phyloP scores from a whole-genome alignment of 306 rosid genomes.

The Gastrolobium bilobum region DNA sequence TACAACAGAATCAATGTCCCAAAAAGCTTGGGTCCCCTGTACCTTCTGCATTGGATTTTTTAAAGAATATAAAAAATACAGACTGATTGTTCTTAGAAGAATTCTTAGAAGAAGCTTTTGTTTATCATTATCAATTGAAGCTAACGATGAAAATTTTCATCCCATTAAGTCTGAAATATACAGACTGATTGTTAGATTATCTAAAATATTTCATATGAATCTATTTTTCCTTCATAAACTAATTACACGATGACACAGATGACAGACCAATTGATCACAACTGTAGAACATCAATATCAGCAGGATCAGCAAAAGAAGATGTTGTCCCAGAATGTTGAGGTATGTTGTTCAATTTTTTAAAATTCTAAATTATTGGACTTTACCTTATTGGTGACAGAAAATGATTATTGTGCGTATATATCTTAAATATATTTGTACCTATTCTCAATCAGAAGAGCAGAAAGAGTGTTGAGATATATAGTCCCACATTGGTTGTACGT shows the following conservation, averaged over 20 bases:
- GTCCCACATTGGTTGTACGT: too few species aligned
- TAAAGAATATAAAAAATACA: too few species aligned
- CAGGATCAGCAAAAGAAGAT: slow-evolving; percentile 47
- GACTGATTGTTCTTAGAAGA: too few species aligned
- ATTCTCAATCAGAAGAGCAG: slow-evolving; percentile 45
- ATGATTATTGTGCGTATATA: neutral
- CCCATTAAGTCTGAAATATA: slow-evolving; percentile 2
- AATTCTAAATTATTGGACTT: slow-evolving; percentile 36
- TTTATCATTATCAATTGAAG: slow-evolving; percentile 33
- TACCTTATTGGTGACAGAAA: slow-evolving; percentile 24
- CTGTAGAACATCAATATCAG: slow-evolving; percentile 41
- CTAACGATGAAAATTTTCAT: slow-evolving; percentile 13
- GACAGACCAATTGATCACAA: slow-evolving; percentile 38
- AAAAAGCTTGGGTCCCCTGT: slow-evolving; percentile 83
- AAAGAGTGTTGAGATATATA: too few species aligned
- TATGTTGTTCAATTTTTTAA: slow-evolving; percentile 33
- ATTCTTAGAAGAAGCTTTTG: slow-evolving; percentile 9
- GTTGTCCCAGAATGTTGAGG: slow-evolving; percentile 51
- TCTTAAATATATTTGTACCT: slow-evolving; percentile 21
- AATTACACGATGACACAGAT: slow-evolving; percentile 42
- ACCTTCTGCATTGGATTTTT: slow-evolving; percentile 88
- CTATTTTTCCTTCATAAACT: slow-evolving; percentile 32
- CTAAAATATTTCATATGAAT: slow-evolving; percentile 2
- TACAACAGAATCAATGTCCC: slow-evolving; percentile 68
- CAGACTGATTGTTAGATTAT: neutral